Evolutionary conservation across 495 filamentous ascomycete species (phyloP).

Genomic region (Jackrogersella multiformis): DNA sequence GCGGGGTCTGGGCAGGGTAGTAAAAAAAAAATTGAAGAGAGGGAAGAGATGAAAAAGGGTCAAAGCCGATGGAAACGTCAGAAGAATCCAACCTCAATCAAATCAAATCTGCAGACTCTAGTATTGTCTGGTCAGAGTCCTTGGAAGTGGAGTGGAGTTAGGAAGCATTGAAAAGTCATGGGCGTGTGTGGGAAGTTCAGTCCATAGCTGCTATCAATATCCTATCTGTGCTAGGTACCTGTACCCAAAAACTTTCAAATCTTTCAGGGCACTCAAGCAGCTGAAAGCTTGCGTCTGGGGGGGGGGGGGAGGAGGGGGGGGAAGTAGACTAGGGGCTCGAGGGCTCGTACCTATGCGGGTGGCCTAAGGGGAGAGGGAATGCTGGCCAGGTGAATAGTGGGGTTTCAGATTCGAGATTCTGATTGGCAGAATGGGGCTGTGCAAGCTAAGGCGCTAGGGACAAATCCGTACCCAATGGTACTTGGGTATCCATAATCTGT

Average conservation of each 20-base stretch:
- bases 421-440: slow-evolving; percentile 38
- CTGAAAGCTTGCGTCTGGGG: slow-evolving; percentile 5
- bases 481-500: slow-evolving; percentile 5
- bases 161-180: neutral
- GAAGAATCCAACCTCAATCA: slow-evolving; percentile 58
- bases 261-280: slow-evolving; percentile 10
- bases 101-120: slow-evolving; percentile 49
- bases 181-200: slow-evolving; percentile 6
- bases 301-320: neutral
- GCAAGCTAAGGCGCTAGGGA: slow-evolving; percentile 34
- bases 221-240: slow-evolving; percentile 8
- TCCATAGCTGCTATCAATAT: slow-evolving; percentile 12
- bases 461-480: slow-evolving; percentile 12
- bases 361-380: slow-evolving; percentile 29
- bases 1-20: slow-evolving; percentile 40
- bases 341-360: slow-evolving; percentile 11
- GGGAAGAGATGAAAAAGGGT: slow-evolving; percentile 46
- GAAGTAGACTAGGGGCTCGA: slow-evolving; percentile 23
- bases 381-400: slow-evolving; percentile 32
- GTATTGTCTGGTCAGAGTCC: slow-evolving; percentile 29
- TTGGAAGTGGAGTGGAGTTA: slow-evolving; percentile 15
- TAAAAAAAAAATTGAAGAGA: slow-evolving; percentile 44
- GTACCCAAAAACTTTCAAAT: too few species aligned
- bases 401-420: slow-evolving; percentile 37
- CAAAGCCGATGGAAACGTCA: slow-evolving; percentile 58